phyloP scores from a whole-genome alignment of 1,284 basidiomycete genomes.

The Lentinula novae-zelandiae region DNA sequence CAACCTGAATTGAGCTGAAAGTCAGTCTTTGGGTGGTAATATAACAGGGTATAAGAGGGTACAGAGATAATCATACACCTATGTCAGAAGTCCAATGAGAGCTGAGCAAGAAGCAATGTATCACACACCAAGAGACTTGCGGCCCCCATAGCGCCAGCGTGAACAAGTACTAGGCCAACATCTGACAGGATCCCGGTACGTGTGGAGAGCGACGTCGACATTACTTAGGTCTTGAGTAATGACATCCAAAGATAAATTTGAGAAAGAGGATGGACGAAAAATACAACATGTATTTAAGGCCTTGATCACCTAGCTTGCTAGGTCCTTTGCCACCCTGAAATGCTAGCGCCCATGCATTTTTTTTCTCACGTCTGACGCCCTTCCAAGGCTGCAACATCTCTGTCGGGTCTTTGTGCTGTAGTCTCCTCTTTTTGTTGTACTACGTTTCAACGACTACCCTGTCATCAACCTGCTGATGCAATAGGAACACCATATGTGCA shows the following conservation, averaged over 20 bases:
- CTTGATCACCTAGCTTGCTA: not conserved
- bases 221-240: not conserved
- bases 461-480: too few species aligned
- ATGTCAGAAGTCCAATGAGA: not conserved
- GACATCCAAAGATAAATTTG: not conserved
- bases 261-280: not conserved
- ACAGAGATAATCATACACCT: slow-evolving; percentile 36
- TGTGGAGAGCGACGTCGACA: not conserved
- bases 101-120: too few species aligned
- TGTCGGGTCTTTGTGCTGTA: too few species aligned
- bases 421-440: too few species aligned
- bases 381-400: too few species aligned
- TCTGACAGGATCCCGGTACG: not conserved
- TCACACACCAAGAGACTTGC: not conserved
- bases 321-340: too few species aligned
- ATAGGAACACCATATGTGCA: too few species aligned
- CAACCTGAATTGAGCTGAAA: slow-evolving; percentile 24
- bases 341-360: too few species aligned
- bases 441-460: too few species aligned
- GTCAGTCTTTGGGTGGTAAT: not conserved
- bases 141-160: not conserved
- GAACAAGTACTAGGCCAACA: not conserved
- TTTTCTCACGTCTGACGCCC: too few species aligned
- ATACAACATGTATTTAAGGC: too few species aligned
- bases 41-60: slow-evolving; percentile 17